These are phyloP conservation scores for Anthracocystis panici-leucophaei DNA, from an alignment of 1,284 basidiomycete species.

Conservation along the genomic window DNA sequence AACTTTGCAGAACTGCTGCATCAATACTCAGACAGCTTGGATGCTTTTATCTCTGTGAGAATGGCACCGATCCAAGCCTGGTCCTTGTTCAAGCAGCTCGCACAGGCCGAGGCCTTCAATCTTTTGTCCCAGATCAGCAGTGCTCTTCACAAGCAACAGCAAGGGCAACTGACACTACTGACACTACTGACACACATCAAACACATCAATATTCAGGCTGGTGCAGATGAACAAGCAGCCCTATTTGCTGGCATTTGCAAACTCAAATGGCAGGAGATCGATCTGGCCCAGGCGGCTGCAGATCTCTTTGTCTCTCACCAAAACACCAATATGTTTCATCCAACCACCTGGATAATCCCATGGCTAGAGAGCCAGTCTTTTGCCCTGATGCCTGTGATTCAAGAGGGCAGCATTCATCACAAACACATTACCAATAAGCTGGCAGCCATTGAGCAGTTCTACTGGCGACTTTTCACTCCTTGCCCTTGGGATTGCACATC, in stretches of 20 bases:
- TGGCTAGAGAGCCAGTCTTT: slow-evolving; percentile 7
- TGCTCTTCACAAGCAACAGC: too few species aligned
- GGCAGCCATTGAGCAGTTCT: slow-evolving; percentile 3
- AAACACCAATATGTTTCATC: slow-evolving; percentile 12
- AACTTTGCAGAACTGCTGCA: background rate
- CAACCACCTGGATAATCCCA: slow-evolving; percentile 16
- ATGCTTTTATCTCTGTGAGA: background rate
- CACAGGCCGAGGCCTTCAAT: background rate
- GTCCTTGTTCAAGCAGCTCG: background rate
- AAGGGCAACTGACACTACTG: too few species aligned
- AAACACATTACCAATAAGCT: background rate
- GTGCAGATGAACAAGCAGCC: background rate
- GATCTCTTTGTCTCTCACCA: slow-evolving; percentile 5
- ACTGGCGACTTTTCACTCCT: slow-evolving; percentile 9
- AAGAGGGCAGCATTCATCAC: background rate
- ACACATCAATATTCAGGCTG: too few species aligned
- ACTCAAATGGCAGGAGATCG: slow-evolving; percentile 1
- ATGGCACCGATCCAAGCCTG: background rate
- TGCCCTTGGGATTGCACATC: background rate
- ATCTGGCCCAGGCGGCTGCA: slow-evolving; percentile 1
- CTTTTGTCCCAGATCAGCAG: too few species aligned
- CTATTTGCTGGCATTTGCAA: background rate
- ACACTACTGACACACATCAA: too few species aligned
- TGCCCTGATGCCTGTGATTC: slow-evolving; percentile 1
- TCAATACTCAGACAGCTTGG: too few species aligned